Conservation (phyloP, 2,329 filamentous ascomycete genomes). For the Aspergillus proliferans region DNA sequence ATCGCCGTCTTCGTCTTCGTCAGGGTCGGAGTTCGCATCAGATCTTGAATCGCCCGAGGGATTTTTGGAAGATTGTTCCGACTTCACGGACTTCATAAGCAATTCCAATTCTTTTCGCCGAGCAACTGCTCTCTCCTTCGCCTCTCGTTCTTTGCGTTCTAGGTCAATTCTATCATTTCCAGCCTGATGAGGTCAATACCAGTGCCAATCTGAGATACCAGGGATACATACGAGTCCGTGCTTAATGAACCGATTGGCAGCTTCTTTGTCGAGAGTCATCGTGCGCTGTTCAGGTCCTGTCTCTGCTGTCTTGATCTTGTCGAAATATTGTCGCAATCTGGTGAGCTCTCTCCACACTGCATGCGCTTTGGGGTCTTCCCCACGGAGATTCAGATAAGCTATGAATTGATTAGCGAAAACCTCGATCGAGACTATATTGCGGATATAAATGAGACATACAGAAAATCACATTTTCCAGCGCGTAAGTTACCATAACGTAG, state of each 20-base stretch:
- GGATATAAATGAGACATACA: conserved; percentile 47
- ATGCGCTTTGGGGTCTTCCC: conserved; percentile 74
- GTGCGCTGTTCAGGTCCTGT: conserved; percentile 52
- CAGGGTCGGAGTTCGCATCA: conserved; percentile 10
- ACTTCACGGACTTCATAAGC: conserved; percentile 32
- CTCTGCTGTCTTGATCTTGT: conserved; percentile 78
- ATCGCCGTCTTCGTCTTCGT: conserved; percentile 6
- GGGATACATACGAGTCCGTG: conserved; percentile 60
- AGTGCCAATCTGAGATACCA: not conserved
- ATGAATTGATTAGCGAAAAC: conserved; percentile 6
- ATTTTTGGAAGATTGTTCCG: conserved; percentile 14
- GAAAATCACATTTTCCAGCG: conserved; percentile 85
- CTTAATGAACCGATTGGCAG: conserved; percentile 74
- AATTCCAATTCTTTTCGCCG: conserved; percentile 43
- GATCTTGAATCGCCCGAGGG: conserved; percentile 14
- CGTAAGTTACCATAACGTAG: conserved; percentile 79
- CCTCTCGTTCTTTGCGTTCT: conserved; percentile 44
- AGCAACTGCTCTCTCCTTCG: conserved; percentile 46
- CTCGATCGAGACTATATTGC: not conserved
- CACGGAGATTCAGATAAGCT: conserved; percentile 74
- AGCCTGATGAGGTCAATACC: conserved; percentile 26
- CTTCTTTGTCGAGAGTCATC: conserved; percentile 64
- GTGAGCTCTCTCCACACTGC: conserved; percentile 78
- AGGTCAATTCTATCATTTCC: conserved; percentile 49
- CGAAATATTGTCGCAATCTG: conserved; percentile 84